A percentile compares a stretch with the other conserved stretches of the same genome.
phyloP scores from a whole-genome alignment of 2,329 filamentous ascomycete genomes.

The Phaeophleospora eucalypticola region DNA sequence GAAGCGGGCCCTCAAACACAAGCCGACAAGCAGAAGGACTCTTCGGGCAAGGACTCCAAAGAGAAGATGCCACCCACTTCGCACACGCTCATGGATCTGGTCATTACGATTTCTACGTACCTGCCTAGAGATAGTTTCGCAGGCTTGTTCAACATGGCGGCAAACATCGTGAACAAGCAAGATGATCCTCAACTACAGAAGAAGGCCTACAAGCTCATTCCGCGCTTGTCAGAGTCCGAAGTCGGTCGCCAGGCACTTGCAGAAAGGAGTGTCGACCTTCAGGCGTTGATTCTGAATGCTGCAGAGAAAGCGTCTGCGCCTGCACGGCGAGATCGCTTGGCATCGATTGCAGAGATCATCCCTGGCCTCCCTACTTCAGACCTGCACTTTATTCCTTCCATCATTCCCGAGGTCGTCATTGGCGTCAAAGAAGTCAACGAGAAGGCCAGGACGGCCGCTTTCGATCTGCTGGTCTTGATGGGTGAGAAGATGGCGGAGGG shows the following conservation, averaged over 20 bases:
- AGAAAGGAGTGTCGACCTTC: slow-evolving; percentile 73
- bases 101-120: slow-evolving; percentile 94
- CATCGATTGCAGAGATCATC: slow-evolving; percentile 76
- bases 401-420: slow-evolving; percentile 91
- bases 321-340: slow-evolving; percentile 77
- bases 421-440: slow-evolving; percentile 98
- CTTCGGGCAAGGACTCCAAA: slow-evolving; percentile 43
- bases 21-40: slow-evolving; percentile 56
- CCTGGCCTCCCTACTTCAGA: slow-evolving; percentile 71
- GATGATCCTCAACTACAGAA: slow-evolving; percentile 92
- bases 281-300: slow-evolving; percentile 73
- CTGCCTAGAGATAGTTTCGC: slow-evolving; percentile 81
- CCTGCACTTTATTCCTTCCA: slow-evolving; percentile 87
- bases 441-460: slow-evolving; percentile 82
- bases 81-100: slow-evolving; percentile 92
- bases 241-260: slow-evolving; percentile 70
- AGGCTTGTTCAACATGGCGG: slow-evolving; percentile 80
- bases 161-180: slow-evolving; percentile 73
- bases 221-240: slow-evolving; percentile 77
- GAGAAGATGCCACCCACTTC: slow-evolving; percentile 84
- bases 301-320: slow-evolving; percentile 82
- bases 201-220: slow-evolving; percentile 98
- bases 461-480: slow-evolving; percentile 84
- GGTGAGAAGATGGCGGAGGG: slow-evolving; percentile 75
- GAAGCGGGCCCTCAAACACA: slow-evolving; percentile 60